A percentile compares a stretch with the other conserved stretches of the same genome.
Evolutionary conservation across 1,284 basidiomycete genomes (phyloP).

Genomic region (Takashimella tepidaria): DNA sequence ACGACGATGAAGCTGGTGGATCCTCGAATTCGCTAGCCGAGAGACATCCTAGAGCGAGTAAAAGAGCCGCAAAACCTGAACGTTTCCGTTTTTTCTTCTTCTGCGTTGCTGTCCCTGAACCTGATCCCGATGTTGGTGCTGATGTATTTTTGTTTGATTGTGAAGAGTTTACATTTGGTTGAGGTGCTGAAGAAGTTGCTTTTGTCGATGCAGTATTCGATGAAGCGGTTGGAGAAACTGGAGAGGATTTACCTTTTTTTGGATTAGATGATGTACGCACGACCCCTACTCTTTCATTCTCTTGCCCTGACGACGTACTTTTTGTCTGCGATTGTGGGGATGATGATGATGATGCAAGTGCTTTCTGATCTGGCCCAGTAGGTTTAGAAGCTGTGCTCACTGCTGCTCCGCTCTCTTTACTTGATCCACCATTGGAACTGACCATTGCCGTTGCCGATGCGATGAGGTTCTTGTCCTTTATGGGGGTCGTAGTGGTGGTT

Average conservation of each 20-base stretch:
- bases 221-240: not conserved
- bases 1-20: constrained; percentile 18
- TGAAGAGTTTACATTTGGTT: not conserved
- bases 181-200: not conserved
- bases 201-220: not conserved
- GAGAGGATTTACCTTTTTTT: not conserved
- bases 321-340: not conserved
- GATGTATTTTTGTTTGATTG: not conserved
- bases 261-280: not conserved
- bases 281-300: not conserved
- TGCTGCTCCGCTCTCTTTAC: not conserved
- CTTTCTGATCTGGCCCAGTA: not conserved
- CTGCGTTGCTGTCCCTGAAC: constrained; percentile 1
- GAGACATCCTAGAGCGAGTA: constrained; percentile 39
- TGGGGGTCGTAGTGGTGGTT: not conserved
- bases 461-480: constrained; percentile 13
- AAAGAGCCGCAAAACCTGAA: constrained; percentile 34
- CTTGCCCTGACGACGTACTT: not conserved
- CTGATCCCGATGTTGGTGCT: not conserved
- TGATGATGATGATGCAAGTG: not conserved
- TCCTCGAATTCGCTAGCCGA: constrained; percentile 43
- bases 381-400: not conserved
- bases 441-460: constrained; percentile 12
- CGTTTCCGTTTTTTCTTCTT: constrained; percentile 42
- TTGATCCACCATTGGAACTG: not conserved